Percentiles rank a stretch among this genome's conserved stretches.
phyloP scores from a whole-genome alignment of 306 rosid species.

The Pterocarpus santalinus region DNA sequence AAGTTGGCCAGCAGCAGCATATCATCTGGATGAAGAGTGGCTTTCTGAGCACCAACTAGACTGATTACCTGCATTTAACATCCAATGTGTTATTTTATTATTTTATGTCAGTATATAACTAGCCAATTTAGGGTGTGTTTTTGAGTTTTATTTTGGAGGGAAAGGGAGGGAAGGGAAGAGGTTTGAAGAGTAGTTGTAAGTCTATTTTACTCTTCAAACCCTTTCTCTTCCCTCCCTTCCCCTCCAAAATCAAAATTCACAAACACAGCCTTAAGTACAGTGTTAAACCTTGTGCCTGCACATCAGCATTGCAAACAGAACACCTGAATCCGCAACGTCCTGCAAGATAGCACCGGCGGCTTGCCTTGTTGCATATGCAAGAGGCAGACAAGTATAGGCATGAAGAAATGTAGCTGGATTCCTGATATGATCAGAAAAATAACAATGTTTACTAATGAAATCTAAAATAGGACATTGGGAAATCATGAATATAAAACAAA shows the following conservation, averaged over 20 bases:
- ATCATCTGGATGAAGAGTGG: conserved; percentile 97
- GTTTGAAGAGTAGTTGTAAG: too few relatives aligned
- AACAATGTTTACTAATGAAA: conserved; percentile 34
- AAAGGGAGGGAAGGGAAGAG: too few relatives aligned
- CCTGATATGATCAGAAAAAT: conserved; percentile 63
- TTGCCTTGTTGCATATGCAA: conserved; percentile 90
- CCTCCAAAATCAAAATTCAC: too few relatives aligned
- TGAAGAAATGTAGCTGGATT: conserved; percentile 97
- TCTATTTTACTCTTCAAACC: too few relatives aligned
- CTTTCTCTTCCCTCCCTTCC: too few relatives aligned
- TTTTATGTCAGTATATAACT: conserved; percentile 28
- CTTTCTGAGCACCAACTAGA: conserved; percentile 96
- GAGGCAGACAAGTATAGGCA: conserved; percentile 95
- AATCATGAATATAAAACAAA: conserved; percentile 22
- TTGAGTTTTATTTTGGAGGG: too few relatives aligned
- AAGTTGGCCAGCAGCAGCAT: conserved; percentile 85
- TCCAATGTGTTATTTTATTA: conserved; percentile 48
- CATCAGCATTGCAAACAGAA: conserved; percentile 92
- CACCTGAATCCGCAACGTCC: conserved; percentile 93
- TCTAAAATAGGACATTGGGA: not conserved
- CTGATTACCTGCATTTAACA: conserved; percentile 83
- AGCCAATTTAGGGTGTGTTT: not conserved
- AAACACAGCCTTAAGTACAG: conserved; percentile 5
- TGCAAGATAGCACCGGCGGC: conserved; percentile 96
- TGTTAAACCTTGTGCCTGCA: conserved; percentile 84